Evolutionary conservation across 2,329 filamentous ascomycete genomes (phyloP), one percentile per base, ranked within the genome.

Genomic region (Colletotrichum falcatum): DNA sequence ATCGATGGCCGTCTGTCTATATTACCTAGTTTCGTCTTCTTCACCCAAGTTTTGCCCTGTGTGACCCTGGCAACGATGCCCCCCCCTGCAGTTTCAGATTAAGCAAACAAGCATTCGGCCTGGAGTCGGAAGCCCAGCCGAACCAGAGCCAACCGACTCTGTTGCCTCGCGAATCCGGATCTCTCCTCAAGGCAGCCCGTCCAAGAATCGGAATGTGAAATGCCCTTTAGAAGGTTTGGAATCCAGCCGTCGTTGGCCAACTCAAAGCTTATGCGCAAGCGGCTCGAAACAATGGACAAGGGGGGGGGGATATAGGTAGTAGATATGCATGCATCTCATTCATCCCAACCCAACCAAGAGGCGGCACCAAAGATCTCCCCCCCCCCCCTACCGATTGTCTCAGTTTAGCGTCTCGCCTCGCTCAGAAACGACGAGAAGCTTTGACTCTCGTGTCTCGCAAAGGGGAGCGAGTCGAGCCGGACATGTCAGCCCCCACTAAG

Each of bases 1-100:
- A 56, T 54, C 26, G 16, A 42, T 33, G 42, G 28, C 5, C 12
- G 5, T 35, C 39, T n/a, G 9, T n/a, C 55, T 39, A 66, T 70
- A 61, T 66, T 56, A 62, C 30, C 7, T 33, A 3, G 63, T 62
- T 53, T 66, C 67, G 51, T 46, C 49, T 58, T 44, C 4, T 44
- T 39, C 37, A 61, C 58, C 44, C 56, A 56, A 66, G 1, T 44
- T 39, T n/a, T 35, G n/a, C 35, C 55, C 58, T 58, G 48, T 44
- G 33, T 8, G 46, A 70, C 48, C 65, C 48, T 49, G 42, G 37
- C 44, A 30, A 51, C 26, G 59, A 51, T n/a, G 59, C 9, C 7
- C 48, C 49, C 66, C 63, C 56, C 58, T 39, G 62, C 44, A 49
- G 67, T 62, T 66, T 70, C 67, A 58, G 28, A 61, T 70, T 70